These are phyloP conservation scores for Lactifluus volemus DNA, from an alignment of 768 basidiomycete genomes.

Conservation along the genomic window DNA sequence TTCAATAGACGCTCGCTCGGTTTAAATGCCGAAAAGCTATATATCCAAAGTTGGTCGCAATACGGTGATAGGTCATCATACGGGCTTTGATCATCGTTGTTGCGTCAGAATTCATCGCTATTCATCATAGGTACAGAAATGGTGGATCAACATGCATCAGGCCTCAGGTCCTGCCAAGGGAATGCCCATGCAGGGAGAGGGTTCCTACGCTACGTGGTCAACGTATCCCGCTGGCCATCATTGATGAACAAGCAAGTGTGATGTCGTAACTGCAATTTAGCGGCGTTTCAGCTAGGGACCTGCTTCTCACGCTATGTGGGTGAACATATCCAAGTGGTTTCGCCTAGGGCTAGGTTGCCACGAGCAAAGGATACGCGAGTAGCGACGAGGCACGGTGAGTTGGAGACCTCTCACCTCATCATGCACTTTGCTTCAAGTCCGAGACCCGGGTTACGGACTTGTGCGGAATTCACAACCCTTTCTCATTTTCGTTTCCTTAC, in stretches of 20 bases:
- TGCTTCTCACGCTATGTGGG: neutral
- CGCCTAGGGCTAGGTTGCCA: neutral
- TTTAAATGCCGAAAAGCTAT: neutral
- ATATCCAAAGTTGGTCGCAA: neutral
- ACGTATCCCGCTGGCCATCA: neutral
- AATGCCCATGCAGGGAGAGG: neutral
- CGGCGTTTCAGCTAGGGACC: neutral
- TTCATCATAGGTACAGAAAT: neutral
- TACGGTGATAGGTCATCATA: constrained; percentile 7
- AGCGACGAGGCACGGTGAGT: constrained; percentile 9
- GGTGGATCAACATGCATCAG: neutral
- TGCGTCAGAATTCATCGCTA: neutral
- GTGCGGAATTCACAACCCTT: neutral
- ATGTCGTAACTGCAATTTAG: neutral
- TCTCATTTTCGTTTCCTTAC: neutral
- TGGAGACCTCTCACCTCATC: neutral
- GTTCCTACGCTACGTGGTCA: neutral
- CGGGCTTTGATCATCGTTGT: neutral
- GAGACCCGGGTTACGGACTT: neutral
- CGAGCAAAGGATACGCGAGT: neutral
- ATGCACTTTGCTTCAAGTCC: neutral
- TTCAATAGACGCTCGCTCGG: neutral
- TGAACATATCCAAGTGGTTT: neutral
- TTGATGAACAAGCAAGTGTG: neutral
- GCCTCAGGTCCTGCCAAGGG: neutral